These are phyloP conservation scores for Nemania bipapillata DNA, from an alignment of 2,329 filamentous ascomycete species.

Conservation along the genomic window DNA sequence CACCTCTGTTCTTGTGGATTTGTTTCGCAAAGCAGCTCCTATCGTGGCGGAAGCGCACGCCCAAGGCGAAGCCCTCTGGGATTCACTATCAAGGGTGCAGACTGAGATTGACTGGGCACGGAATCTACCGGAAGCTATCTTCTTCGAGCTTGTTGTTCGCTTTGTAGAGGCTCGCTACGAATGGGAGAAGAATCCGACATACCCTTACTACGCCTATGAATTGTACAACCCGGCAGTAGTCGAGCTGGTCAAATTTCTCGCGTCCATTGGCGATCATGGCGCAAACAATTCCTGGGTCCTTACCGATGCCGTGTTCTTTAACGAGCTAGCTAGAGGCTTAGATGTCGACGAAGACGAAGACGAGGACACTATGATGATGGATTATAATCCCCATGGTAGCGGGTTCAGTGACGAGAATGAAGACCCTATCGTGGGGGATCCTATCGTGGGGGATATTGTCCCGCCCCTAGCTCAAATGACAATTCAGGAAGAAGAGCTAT, in stretches of 20 bases:
- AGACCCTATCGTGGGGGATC: not conserved
- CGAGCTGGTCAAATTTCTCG: slow-evolving; percentile 15
- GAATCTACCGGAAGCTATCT: not conserved
- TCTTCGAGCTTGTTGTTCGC: slow-evolving; percentile 19
- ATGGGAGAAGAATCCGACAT: slow-evolving; percentile 5
- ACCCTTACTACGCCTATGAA: slow-evolving; percentile 4
- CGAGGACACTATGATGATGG: not conserved
- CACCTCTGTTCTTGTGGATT: not conserved
- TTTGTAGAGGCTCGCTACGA: slow-evolving; percentile 14
- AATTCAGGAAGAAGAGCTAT: not conserved
- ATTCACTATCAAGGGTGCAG: slow-evolving; percentile 6
- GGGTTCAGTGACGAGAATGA: not conserved
- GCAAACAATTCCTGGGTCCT: slow-evolving; percentile 9
- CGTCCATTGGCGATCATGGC: not conserved
- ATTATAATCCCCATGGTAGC: not conserved
- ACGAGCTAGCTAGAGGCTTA: slow-evolving; percentile 10
- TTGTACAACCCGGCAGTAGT: slow-evolving; percentile 11
- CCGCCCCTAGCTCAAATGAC: not conserved
- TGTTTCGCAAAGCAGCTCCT: slow-evolving; percentile 5
- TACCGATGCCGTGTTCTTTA: slow-evolving; percentile 10
- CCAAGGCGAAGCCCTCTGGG: slow-evolving; percentile 8
- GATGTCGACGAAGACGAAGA: slow-evolving; percentile 17
- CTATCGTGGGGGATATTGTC: not conserved
- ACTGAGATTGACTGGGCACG: slow-evolving; percentile 13
- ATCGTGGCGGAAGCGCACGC: not conserved